Base-by-base conservation (phyloP, 148 eudicot genomes). In the Rhododendron mucronatum region DNA sequence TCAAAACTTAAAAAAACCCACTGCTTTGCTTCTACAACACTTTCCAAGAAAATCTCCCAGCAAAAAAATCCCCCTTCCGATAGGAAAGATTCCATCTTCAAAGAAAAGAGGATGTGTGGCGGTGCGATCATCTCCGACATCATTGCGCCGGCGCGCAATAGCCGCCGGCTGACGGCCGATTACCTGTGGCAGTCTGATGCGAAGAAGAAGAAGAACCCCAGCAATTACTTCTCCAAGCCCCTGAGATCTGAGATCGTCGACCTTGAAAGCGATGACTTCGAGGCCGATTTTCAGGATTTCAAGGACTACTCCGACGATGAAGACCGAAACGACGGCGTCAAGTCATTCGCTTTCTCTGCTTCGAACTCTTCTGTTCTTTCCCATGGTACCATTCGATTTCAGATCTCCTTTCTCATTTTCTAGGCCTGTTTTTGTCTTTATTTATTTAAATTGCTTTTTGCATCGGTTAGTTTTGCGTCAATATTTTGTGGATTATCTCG, bases 251-350 rank as follows among this genome's bases (percentile, higher is more conserved):
- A 73, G 85, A 53, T 91, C 71, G 67, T 88, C 26, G 87, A 87
- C 57, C 82, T 88, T n/a, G 86, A 80, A 28, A 8, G 39, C 82
- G 93, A 89, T 89, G 92, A 91, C 74, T 97, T 97, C 86, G 99
- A 97, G 82, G 95, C 95, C 86, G 99, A 94, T 94, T 95, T 92
- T 87, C 90, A 79, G 61, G 91, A 89, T 14, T 97, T 97, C 81
- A 93, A 92, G 74, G 95, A 91, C 33, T 61, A 83, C 9, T 87
- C 90, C 45, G 87, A 85, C 37, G 94, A 83, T 50, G 91, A 87
- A 9, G 90, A 75, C 33, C 82, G 35, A 55, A 23, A 78, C 12
- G 89, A 75, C n/a, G 83, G 48, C 20, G 88, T 85, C 63, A 92
- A 91, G 86, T 90, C 89, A 74, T 88, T 91, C 74, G 84, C 89